Evolutionary conservation across 176 grass and related monocot genomes (phyloP).

Genomic region (Echinochloa phyllopogon): DNA sequence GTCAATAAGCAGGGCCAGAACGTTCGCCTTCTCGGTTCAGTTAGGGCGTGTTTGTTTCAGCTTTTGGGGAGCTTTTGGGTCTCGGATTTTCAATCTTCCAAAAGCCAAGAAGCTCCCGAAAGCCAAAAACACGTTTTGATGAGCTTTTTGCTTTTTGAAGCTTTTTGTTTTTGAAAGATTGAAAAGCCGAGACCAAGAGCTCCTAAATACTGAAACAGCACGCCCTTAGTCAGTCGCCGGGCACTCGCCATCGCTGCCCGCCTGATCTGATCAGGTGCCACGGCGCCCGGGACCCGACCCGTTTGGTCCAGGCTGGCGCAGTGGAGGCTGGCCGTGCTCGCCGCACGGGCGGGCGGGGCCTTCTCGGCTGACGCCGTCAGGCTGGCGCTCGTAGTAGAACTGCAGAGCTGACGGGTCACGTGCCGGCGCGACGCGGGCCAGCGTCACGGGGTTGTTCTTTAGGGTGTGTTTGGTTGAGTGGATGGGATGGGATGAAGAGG

Average conservation of each 20-base stretch:
- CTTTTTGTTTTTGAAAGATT: too few species aligned
- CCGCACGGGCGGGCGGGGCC: neutral
- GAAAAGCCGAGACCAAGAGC: too few species aligned
- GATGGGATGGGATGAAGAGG: too few species aligned
- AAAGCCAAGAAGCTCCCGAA: too few species aligned
- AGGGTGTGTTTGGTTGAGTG: too few species aligned
- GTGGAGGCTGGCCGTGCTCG: neutral
- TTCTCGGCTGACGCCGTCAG: neutral
- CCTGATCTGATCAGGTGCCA: neutral
- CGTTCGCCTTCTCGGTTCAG: neutral
- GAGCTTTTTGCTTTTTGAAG: too few species aligned
- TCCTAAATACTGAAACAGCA: too few species aligned
- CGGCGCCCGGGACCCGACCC: neutral
- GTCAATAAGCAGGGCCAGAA: neutral
- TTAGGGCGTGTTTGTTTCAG: too few species aligned
- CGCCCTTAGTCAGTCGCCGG: too few species aligned
- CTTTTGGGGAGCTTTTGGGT: too few species aligned
- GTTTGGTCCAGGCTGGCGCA: neutral
- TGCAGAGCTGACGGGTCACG: neutral
- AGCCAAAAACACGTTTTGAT: too few species aligned
- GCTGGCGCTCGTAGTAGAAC: neutral
- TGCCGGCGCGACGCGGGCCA: neutral
- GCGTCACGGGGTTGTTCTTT: neutral
- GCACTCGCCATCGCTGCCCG: neutral
- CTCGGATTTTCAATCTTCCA: too few species aligned